These are phyloP conservation scores for Phaffia rhodozyma DNA, from an alignment of 1,284 basidiomycete species.

Conservation along the genomic window DNA sequence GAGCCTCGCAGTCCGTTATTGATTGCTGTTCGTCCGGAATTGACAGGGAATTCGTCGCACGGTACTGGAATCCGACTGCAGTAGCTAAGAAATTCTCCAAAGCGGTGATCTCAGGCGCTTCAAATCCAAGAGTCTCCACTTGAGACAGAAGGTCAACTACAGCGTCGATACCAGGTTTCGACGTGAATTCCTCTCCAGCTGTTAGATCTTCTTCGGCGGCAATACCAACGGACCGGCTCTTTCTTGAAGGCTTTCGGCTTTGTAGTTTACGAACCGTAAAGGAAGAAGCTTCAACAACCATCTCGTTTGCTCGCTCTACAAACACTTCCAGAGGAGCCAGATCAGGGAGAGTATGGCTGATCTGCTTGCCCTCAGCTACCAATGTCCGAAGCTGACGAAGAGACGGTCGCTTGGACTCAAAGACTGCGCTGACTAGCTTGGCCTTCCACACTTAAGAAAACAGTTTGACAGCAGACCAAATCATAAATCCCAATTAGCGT, in stretches of 20 bases:
- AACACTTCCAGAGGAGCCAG: constrained; percentile 61
- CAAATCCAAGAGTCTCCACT: constrained; percentile 31
- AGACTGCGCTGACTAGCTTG: neutral
- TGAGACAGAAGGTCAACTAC: constrained; percentile 26
- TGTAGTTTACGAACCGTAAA: constrained; percentile 20
- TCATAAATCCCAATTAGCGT: constrained; percentile 77
- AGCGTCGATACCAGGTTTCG: constrained; percentile 23
- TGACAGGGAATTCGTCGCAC: constrained; percentile 25
- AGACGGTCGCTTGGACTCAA: constrained; percentile 54
- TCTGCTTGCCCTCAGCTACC: constrained; percentile 74
- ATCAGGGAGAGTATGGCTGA: constrained; percentile 61
- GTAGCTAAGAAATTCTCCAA: constrained; percentile 27
- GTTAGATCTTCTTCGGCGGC: neutral
- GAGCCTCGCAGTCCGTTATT: constrained; percentile 25
- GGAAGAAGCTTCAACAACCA: constrained; percentile 52
- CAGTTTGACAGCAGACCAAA: constrained; percentile 55
- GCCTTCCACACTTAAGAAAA: neutral
- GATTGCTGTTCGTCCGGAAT: constrained; percentile 27
- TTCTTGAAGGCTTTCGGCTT: constrained; percentile 40
- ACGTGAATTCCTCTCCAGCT: constrained; percentile 20
- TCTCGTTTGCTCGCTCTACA: constrained; percentile 65
- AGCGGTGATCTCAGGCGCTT: constrained; percentile 32
- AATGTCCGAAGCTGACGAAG: constrained; percentile 65
- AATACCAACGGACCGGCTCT: neutral
- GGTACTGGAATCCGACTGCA: constrained; percentile 27